A percentile compares a stretch with the other conserved stretches of the same genome.
phyloP scores from a whole-genome alignment of 2,329 filamentous ascomycete genomes.

The Ophiostoma sp. region DNA sequence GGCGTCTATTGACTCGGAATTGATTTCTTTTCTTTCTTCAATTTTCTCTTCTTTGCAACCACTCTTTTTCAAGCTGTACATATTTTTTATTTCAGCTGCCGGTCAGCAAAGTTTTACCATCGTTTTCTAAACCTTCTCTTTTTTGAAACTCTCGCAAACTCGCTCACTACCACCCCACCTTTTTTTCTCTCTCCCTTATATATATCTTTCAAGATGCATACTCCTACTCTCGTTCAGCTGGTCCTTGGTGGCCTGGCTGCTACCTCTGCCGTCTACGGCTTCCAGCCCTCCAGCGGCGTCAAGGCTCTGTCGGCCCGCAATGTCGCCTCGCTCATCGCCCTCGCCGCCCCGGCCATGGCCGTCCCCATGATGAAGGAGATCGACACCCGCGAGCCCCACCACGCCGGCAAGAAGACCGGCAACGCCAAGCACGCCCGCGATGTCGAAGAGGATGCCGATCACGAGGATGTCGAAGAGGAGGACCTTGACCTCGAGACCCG shows the following conservation, averaged over 20 bases:
- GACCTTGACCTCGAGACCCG: slow-evolving; percentile 26
- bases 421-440: slow-evolving; percentile 24
- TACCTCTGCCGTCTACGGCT: slow-evolving; percentile 36
- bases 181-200: neutral
- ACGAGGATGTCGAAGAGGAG: slow-evolving; percentile 3
- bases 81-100: slow-evolving; percentile 33
- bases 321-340: slow-evolving; percentile 35
- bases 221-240: slow-evolving; percentile 36
- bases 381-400: slow-evolving; percentile 32
- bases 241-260: slow-evolving; percentile 37
- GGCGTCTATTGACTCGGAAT: slow-evolving; percentile 22
- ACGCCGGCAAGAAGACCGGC: slow-evolving; percentile 33
- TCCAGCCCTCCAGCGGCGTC: slow-evolving; percentile 31
- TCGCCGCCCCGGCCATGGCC: slow-evolving; percentile 34
- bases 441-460: slow-evolving; percentile 1
- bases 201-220: slow-evolving; percentile 35
- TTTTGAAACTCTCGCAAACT: slow-evolving; percentile 25
- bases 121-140: slow-evolving; percentile 24
- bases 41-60: slow-evolving; percentile 29
- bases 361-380: slow-evolving; percentile 29
- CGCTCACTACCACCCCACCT: slow-evolving; percentile 16
- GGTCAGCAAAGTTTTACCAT: slow-evolving; percentile 33
- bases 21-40: slow-evolving; percentile 22
- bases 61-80: slow-evolving; percentile 30
- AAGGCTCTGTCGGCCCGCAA: slow-evolving; percentile 32